Percentiles rank a stretch among this genome's conserved stretches.
phyloP scores from a whole-genome alignment of 257 asterid genomes.

The Lithospermum erythrorhizon region DNA sequence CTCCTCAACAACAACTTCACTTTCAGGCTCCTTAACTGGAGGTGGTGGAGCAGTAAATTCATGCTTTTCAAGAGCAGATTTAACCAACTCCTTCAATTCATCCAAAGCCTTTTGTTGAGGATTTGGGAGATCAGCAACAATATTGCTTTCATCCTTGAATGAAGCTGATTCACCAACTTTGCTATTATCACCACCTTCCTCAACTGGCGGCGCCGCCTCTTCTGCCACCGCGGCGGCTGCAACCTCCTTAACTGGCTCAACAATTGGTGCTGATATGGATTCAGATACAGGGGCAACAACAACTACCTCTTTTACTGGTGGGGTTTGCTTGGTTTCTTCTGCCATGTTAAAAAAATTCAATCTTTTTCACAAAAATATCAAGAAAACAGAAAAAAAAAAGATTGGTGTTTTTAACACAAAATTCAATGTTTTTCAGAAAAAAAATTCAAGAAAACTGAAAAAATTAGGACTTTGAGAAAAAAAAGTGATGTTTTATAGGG shows the following conservation, averaged over 20 bases:
- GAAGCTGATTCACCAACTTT: constrained; percentile 51
- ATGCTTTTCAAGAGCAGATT: constrained; percentile 62
- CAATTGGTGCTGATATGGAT: constrained; percentile 3
- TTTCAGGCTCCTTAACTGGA: constrained; percentile 15
- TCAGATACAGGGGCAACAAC: constrained; percentile 46
- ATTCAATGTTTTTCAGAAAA: too few species aligned
- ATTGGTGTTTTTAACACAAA: not conserved
- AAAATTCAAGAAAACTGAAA: too few species aligned
- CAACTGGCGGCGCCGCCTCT: constrained; percentile 9
- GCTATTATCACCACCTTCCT: constrained; percentile 18
- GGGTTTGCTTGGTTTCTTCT: constrained; percentile 54
- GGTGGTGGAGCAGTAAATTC: constrained; percentile 77
- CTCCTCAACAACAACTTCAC: too few species aligned
- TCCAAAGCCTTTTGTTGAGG: constrained; percentile 90
- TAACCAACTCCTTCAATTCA: constrained; percentile 59
- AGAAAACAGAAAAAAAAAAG: too few species aligned
- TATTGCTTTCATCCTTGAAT: constrained; percentile 85
- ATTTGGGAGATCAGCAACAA: constrained; percentile 72
- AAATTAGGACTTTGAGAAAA: too few species aligned
- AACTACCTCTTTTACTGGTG: constrained; percentile 29
- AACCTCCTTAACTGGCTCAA: constrained; percentile 43
- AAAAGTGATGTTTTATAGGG: too few species aligned
- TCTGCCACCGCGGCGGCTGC: constrained; percentile 24
- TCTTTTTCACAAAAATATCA: not conserved
- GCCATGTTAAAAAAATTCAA: constrained; percentile 35